Evolutionary conservation across 495 filamentous ascomycete species (phyloP).

Genomic region (Penicillium cataractarum): DNA sequence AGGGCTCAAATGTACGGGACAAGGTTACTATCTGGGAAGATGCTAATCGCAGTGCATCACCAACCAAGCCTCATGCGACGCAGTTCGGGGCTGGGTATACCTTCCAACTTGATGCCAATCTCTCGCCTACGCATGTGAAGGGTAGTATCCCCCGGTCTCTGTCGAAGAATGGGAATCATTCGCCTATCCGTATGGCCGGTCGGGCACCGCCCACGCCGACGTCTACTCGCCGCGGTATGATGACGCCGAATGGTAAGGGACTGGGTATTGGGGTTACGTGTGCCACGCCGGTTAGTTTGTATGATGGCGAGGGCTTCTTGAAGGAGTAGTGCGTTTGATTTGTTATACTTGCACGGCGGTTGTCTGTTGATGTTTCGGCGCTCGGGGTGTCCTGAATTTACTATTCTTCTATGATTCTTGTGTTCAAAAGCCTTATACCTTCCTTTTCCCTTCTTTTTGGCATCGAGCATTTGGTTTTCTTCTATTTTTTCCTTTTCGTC

Average conservation of each 20-base stretch:
- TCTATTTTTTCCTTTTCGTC: constrained; percentile 14
- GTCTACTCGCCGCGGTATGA: constrained; percentile 28
- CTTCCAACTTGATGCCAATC: constrained; percentile 19
- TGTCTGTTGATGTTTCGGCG: constrained; percentile 4
- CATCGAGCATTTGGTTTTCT: constrained; percentile 13
- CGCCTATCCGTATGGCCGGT: constrained; percentile 22
- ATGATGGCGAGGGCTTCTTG: constrained; percentile 54
- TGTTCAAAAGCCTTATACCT: constrained; percentile 27
- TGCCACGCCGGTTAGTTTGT: constrained; percentile 49
- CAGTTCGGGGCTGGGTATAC: constrained; percentile 15
- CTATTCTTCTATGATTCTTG: constrained; percentile 10
- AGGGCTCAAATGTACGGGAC: constrained; percentile 16
- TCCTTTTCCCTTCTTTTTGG: constrained; percentile 14
- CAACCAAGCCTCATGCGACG: constrained; percentile 10
- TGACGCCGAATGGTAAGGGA: constrained; percentile 37
- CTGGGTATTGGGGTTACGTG: constrained; percentile 41
- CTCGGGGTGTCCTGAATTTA: constrained; percentile 12
- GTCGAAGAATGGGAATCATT: constrained; percentile 14
- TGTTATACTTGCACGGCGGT: background rate
- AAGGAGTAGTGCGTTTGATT: constrained; percentile 35
- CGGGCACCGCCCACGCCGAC: constrained; percentile 18
- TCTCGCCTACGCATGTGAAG: constrained; percentile 15
- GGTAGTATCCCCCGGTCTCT: constrained; percentile 20
- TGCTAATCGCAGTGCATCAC: constrained; percentile 24
- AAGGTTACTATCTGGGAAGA: constrained; percentile 51